These are phyloP conservation scores for Beta lomatogona DNA, from an alignment of 179 eudicot genomes.

Conservation along the genomic window DNA sequence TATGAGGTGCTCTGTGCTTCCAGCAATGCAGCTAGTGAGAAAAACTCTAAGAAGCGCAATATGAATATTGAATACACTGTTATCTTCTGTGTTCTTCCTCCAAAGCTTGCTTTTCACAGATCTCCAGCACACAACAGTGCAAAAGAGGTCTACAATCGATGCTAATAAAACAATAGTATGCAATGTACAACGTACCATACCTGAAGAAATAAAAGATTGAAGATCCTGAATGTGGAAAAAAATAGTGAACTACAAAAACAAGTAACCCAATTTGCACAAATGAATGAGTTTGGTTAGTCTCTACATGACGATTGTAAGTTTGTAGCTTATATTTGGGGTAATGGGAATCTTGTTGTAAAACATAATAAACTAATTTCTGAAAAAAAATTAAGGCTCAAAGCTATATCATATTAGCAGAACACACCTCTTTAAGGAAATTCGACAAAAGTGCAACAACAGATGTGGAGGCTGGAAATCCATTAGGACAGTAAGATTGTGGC, in stretches of 20 bases:
- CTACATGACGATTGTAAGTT: too few relatives aligned
- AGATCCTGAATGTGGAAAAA: neutral
- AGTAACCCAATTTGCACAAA: too few relatives aligned
- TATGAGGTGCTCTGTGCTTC: neutral
- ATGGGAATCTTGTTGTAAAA: neutral
- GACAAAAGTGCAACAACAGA: constrained; percentile 58
- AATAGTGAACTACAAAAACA: neutral
- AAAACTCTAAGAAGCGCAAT: neutral
- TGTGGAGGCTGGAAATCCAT: constrained; percentile 75
- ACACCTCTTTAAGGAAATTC: constrained; percentile 65
- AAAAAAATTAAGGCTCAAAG: neutral
- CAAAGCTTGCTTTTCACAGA: neutral
- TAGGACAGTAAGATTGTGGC: constrained; percentile 61
- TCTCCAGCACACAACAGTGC: neutral
- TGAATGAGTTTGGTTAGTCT: too few relatives aligned
- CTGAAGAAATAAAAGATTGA: neutral
- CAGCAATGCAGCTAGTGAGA: neutral
- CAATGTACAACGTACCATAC: neutral
- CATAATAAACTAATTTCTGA: neutral
- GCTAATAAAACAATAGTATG: neutral
- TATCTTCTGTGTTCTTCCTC: neutral
- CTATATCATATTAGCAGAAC: neutral
- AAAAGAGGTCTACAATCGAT: neutral
- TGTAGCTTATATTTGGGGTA: neutral
- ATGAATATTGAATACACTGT: neutral